A percentile compares a stretch with the other conserved stretches of the same genome.
These are phyloP conservation scores for Seminavis robusta DNA, from an alignment of 108 stramenopile species.

Conservation along the genomic window DNA sequence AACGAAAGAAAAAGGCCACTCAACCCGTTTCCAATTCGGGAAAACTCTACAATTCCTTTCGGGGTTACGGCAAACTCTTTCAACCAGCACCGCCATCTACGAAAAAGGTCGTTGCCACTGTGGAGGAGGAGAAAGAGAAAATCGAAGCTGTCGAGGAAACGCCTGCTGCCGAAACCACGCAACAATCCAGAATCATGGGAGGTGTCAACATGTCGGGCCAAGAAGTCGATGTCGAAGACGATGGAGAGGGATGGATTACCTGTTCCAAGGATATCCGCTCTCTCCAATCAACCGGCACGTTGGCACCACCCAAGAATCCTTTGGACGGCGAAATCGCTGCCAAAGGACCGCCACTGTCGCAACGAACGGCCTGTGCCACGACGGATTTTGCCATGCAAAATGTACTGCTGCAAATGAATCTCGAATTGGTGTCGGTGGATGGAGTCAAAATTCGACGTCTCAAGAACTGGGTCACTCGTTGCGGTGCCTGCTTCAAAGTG, in stretches of 20 bases:
- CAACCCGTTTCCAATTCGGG: slow-evolving; percentile 50
- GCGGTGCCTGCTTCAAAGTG: slow-evolving; percentile 91
- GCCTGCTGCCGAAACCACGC: not conserved
- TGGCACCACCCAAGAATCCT: slow-evolving; percentile 7
- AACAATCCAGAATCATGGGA: slow-evolving; percentile 58
- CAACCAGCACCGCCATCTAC: slow-evolving; percentile 23
- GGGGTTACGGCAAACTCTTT: slow-evolving; percentile 54
- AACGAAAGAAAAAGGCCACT: slow-evolving; percentile 29
- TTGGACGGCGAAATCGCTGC: slow-evolving; percentile 2
- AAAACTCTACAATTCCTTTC: slow-evolving; percentile 72
- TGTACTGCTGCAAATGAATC: slow-evolving; percentile 95
- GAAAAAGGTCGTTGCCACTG: slow-evolving; percentile 24
- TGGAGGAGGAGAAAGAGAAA: slow-evolving; percentile 4
- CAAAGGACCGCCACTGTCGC: slow-evolving; percentile 42
- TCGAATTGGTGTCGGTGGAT: slow-evolving; percentile 84
- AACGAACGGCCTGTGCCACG: slow-evolving; percentile 91
- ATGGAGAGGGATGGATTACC: slow-evolving; percentile 90
- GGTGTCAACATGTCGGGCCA: slow-evolving; percentile 35
- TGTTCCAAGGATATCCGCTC: slow-evolving; percentile 54
- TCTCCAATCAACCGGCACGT: slow-evolving; percentile 33
- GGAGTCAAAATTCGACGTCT: slow-evolving; percentile 81
- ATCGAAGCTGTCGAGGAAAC: slow-evolving; percentile 2
- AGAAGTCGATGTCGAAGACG: slow-evolving; percentile 77
- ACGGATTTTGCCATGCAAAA: slow-evolving; percentile 99
- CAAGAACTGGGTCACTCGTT: slow-evolving; percentile 94